Base-by-base conservation (phyloP, 371 early-diverging fungal species). In the Nosema muscidifuracis region DNA sequence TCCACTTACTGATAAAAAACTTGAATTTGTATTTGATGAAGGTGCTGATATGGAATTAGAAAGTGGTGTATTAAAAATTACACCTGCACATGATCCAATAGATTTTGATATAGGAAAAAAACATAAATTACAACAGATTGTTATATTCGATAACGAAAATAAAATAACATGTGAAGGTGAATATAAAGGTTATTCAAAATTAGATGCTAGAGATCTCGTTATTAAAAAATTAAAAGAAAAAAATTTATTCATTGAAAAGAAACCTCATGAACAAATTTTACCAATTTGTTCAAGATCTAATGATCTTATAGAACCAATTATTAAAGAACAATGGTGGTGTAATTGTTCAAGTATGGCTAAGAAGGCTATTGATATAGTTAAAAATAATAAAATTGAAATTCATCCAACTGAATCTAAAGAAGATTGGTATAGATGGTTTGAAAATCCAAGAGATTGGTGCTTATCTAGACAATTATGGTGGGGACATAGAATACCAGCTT, bases 301-400 rank as follows among this genome's bases (percentile, higher is more conserved):
- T 33, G 96, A 97, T 85, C 85, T 99, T 31, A 91, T 97, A 58
- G 99, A 99, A 85, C 97, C 97, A 18, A 76, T 92, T 72, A 86
- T 97, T 87, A 93, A 93, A 86, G 94, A 94, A 56, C 97, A 99
- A 84, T 99, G 99, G 99, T 99, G 92, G 90, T 89, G 94, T 64
- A 87, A 88, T 83, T 94, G 93, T 86, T 82, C 90, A 77, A 87
- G 84, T 50, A 91, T 97, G 88, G 96, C 97, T 20, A 83, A 85
- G 38, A 76, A 71, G 58, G 81, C 82, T 2, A 65, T 80, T 28
- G 77, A 82, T 26, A 94, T 89, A 40, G 94, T 93, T 50, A 85
- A 85, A 58, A 86, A 87, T 51, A 93, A 92, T 31, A 85, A 90
- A 50, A 84, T 99, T 40, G 85, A 87, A 77, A 95, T 99, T 75